Evolutionary conservation across 768 basidiomycete species (phyloP), one percentile per base, ranked within the genome.

Genomic region (Serpula lacrymans): DNA sequence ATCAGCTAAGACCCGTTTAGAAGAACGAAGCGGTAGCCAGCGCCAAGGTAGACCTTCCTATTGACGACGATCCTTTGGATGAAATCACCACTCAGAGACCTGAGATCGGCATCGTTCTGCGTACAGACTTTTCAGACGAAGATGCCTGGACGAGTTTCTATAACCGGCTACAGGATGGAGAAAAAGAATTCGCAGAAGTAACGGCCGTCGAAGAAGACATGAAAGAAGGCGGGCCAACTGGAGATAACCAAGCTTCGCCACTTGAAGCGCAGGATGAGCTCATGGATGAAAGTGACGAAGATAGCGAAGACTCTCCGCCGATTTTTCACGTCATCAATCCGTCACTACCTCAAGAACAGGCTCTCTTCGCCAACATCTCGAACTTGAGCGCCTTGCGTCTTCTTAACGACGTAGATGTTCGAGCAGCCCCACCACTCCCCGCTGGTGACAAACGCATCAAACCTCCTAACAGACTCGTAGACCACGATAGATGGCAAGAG

Each of bases 101-200:
- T 1, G 75, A 77, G 42, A 51, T 78, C 29, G 84, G 84, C 11
- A 51, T 88, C 43, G 54, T 89, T 33, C 54, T 89, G n/a, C 79
- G 88, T 27, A 82, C 86, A 8, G 84, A 89, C 51, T 88, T 73
- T 55, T 70, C 78, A 7, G 62, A 84, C 54, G 82, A 88, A 24
- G 63, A 66, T 6, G 77, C 85, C 1, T 89, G 87, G 87, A 53
- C 63, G 10, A 46, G 58, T 0, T 86, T 88, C 58, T 62, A 57
- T 41, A 47, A 54, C 4, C 68, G 68, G 42, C 63, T 90, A 9
- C 66, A 68, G 34, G 69, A 67, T 6, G 71, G 72, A 9, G 85
- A 88, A 51, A 71, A 68, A 41, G 84, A 86, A 20, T 66, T 84
- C 13, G 43, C 67, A 24, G 46, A 57, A 8, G 52, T 57, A 36